Conservation (phyloP, 2,329 filamentous ascomycete species). For the Metarhizium rileyi region DNA sequence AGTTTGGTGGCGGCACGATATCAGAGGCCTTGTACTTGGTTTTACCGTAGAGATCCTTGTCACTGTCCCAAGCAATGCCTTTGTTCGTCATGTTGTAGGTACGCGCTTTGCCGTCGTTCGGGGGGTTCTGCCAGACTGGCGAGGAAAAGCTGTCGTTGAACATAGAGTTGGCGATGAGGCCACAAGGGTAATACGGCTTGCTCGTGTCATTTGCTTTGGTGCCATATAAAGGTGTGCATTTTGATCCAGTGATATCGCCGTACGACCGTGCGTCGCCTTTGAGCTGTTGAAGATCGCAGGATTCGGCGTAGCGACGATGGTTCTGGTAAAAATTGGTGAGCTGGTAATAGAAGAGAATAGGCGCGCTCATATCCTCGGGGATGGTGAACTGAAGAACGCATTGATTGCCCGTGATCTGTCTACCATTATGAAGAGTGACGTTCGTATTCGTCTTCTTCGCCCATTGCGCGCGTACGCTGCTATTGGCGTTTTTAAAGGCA, state of each 20-base stretch:
- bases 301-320: constrained; percentile 90
- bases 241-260: constrained; percentile 52
- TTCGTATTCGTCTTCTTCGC: constrained; percentile 27
- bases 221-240: constrained; percentile 64
- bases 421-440: constrained; percentile 29
- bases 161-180: constrained; percentile 88
- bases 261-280: constrained; percentile 55
- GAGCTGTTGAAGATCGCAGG: constrained; percentile 74
- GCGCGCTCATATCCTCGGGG: constrained; percentile 67
- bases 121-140: constrained; percentile 50
- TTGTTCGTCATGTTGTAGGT: constrained; percentile 70
- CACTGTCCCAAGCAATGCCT: constrained; percentile 79
- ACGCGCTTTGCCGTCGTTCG: constrained; percentile 16
- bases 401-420: constrained; percentile 30
- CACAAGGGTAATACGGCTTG: constrained; percentile 85
- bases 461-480: constrained; percentile 32
- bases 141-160: constrained; percentile 86
- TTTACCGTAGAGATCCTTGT: constrained; percentile 66
- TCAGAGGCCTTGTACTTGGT: constrained; percentile 55
- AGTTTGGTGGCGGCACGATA: constrained; percentile 79
- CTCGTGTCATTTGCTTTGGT: constrained; percentile 30
- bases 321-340: constrained; percentile 99
- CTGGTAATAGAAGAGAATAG: constrained; percentile 88
- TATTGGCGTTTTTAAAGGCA: constrained; percentile 58
- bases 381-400: constrained; percentile 75